Percentiles rank a stretch among this genome's conserved stretches.
Conservation (phyloP, 805 yeast species). For the Ogataea parapolymorpha region DNA sequence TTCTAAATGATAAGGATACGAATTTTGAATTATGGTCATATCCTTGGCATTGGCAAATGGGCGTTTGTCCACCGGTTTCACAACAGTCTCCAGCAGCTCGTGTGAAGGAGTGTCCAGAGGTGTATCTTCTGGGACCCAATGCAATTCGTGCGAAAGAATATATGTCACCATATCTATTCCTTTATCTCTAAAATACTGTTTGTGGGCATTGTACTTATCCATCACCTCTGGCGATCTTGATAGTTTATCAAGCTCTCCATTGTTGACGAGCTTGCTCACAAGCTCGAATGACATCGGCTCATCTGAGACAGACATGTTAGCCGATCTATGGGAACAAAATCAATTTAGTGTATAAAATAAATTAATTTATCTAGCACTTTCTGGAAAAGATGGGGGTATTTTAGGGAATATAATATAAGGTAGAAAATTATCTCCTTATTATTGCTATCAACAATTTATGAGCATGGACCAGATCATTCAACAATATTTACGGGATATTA, state of each 20-base stretch:
- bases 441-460: neutral
- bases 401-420: neutral
- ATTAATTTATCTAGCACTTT: slow-evolving; percentile 5
- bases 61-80: slow-evolving; percentile 33
- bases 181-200: slow-evolving; percentile 34
- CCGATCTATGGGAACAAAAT: neutral
- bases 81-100: slow-evolving; percentile 15
- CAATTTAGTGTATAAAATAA: neutral
- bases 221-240: slow-evolving; percentile 46
- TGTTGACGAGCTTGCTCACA: slow-evolving; percentile 34
- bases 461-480: slow-evolving; percentile 20
- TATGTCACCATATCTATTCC: slow-evolving; percentile 45
- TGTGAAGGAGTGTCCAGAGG: slow-evolving; percentile 15
- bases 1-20: slow-evolving; percentile 65
- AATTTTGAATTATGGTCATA: slow-evolving; percentile 48
- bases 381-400: slow-evolving; percentile 4
- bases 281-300: slow-evolving; percentile 48
- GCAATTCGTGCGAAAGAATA: slow-evolving; percentile 44
- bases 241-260: slow-evolving; percentile 44
- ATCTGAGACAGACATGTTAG: slow-evolving; percentile 10
- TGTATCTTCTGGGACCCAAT: slow-evolving; percentile 42
- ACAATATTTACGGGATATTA: slow-evolving; percentile 17
- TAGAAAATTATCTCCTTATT: neutral
- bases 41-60: slow-evolving; percentile 43
- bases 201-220: slow-evolving; percentile 45